Evolutionary conservation across 805 yeast species (phyloP).

Genomic region (Candida odintsovae): DNA sequence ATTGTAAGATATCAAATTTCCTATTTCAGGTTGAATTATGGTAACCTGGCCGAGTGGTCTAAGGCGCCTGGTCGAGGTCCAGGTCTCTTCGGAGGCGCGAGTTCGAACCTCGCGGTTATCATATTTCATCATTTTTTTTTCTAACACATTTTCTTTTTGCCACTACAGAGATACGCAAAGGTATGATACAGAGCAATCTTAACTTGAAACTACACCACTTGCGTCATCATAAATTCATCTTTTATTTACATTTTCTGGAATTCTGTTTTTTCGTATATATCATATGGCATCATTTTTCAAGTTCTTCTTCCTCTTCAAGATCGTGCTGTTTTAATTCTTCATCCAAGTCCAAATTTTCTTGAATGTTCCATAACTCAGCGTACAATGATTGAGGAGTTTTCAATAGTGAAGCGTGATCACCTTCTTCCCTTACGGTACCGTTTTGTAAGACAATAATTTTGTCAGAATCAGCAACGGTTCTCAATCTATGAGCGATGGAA

Average conservation of each 20-base stretch:
- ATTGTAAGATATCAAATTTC: not conserved
- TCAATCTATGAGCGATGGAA: constrained; percentile 87
- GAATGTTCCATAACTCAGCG: constrained; percentile 83
- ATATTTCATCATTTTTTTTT: constrained; percentile 27
- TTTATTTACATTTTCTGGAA: not conserved
- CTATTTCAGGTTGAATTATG: constrained; percentile 17
- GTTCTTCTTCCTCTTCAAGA: not conserved
- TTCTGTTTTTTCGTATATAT: not conserved
- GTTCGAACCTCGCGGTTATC: constrained; percentile 84
- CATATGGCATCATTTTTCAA: not conserved
- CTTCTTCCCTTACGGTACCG: constrained; percentile 84
- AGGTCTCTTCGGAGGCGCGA: constrained; percentile 84
- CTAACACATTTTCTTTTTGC: not conserved
- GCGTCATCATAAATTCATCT: not conserved
- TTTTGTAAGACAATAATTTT: constrained; percentile 80
- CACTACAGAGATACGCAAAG: not conserved
- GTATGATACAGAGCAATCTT: too few species aligned
- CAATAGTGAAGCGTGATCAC: constrained; percentile 66
- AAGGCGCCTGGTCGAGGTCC: constrained; percentile 75
- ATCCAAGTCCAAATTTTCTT: constrained; percentile 64
- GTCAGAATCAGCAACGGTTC: constrained; percentile 93
- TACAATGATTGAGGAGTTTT: constrained; percentile 55
- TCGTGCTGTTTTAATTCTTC: constrained; percentile 16
- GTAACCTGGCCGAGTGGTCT: constrained; percentile 70
- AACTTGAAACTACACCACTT: not conserved